phyloP scores from a whole-genome alignment of 164 flowering plant species.

The Stephania yunnanensis region DNA sequence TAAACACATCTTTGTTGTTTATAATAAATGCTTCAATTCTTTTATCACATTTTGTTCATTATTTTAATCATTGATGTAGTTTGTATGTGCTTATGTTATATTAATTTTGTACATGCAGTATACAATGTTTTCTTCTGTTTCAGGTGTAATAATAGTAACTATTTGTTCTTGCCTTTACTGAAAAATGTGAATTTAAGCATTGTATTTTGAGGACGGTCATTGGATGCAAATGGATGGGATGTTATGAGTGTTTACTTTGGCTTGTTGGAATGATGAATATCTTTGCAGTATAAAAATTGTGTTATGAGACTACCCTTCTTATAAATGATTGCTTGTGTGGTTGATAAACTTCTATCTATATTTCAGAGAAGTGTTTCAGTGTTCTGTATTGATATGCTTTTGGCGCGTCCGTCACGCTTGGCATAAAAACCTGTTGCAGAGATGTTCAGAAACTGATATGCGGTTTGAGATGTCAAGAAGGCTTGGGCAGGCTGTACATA shows the following conservation, averaged over 20 bases:
- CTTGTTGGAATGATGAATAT: not conserved
- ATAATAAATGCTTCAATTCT: not conserved
- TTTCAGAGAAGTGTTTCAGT: slow-evolving; percentile 84
- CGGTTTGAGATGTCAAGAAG: slow-evolving; percentile 48
- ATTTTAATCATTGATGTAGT: not conserved
- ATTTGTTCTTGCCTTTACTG: not conserved
- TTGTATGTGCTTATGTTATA: not conserved
- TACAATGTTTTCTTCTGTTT: not conserved
- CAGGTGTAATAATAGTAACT: not conserved
- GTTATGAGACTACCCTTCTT: not conserved
- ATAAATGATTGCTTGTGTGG: not conserved
- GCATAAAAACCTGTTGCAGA: slow-evolving; percentile 77
- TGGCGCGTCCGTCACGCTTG: slow-evolving; percentile 95
- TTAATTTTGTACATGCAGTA: too few relatives aligned
- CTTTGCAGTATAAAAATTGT: not conserved
- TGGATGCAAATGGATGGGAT: not conserved
- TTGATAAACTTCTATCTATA: slow-evolving; percentile 5
- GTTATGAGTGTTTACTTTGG: not conserved
- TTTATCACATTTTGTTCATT: too few relatives aligned
- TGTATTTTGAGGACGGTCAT: not conserved
- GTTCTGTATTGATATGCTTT: slow-evolving; percentile 65
- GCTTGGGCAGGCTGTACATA: slow-evolving; percentile 52
- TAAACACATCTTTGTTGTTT: not conserved
- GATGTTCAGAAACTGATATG: slow-evolving; percentile 44
- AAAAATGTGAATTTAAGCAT: not conserved